These are phyloP conservation scores for Malassezia pachydermatis DNA, from an alignment of 1,284 basidiomycete species.

Conservation along the genomic window DNA sequence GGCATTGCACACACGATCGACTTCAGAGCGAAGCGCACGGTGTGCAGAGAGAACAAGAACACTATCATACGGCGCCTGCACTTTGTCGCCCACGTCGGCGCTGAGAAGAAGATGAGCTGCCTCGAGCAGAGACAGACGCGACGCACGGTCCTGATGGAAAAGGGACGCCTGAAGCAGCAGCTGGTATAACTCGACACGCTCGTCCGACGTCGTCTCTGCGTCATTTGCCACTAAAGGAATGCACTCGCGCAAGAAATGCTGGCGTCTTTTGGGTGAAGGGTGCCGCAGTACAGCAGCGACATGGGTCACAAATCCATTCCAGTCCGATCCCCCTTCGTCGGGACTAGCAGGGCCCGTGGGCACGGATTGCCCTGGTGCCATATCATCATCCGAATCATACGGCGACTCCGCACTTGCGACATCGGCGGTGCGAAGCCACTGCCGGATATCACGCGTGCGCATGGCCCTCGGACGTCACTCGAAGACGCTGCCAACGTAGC, in stretches of 20 bases:
- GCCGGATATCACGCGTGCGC: conserved; percentile 15
- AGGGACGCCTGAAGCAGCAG: conserved; percentile 65
- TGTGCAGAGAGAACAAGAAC: conserved; percentile 61
- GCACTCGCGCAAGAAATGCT: conserved; percentile 22
- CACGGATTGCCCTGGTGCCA: conserved; percentile 20
- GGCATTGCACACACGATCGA: conserved; percentile 48
- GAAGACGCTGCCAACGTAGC: not conserved
- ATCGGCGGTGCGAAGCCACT: conserved; percentile 15
- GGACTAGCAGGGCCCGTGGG: not conserved
- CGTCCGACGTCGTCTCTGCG: conserved; percentile 54
- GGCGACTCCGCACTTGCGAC: conserved; percentile 17
- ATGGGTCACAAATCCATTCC: conserved; percentile 25
- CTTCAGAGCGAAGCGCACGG: conserved; percentile 62
- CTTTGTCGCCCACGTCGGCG: conserved; percentile 51
- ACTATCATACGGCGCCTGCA: conserved; percentile 25
- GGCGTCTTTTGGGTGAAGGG: conserved; percentile 24
- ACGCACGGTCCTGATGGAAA: conserved; percentile 63
- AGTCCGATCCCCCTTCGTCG: conserved; percentile 21
- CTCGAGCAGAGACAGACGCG: conserved; percentile 60
- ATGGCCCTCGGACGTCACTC: not conserved
- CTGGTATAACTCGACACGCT: conserved; percentile 63
- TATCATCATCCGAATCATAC: conserved; percentile 40
- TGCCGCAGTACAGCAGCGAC: conserved; percentile 19
- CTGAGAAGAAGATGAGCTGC: conserved; percentile 60
- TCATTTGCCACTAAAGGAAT: conserved; percentile 23